These are phyloP conservation scores for Tricladium varicosporioides DNA, from an alignment of 2,329 filamentous ascomycete genomes.

Conservation along the genomic window DNA sequence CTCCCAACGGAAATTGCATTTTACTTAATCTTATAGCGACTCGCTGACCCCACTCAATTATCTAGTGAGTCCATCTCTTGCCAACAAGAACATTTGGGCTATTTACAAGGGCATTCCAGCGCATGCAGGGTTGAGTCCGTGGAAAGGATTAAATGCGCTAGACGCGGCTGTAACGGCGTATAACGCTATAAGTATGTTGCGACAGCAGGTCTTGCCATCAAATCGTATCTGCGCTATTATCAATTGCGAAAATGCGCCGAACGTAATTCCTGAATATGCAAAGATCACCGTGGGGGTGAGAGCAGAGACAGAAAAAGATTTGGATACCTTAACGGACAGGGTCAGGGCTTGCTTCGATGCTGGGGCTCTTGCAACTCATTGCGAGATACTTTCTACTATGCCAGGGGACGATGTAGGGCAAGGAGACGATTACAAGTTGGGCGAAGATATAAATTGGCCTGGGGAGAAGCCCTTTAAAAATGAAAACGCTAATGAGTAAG, in stretches of 20 bases:
- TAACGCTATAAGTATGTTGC: slow-evolving; percentile 32
- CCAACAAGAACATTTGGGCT: slow-evolving; percentile 43
- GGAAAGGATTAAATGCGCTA: slow-evolving; percentile 40
- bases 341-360: slow-evolving; percentile 47
- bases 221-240: slow-evolving; percentile 39
- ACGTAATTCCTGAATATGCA: slow-evolving; percentile 36
- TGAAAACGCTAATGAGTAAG: too few relatives aligned
- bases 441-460: too few relatives aligned
- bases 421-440: too few relatives aligned
- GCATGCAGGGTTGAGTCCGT: slow-evolving; percentile 39
- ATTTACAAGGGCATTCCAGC: slow-evolving; percentile 52
- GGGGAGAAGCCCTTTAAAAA: too few relatives aligned
- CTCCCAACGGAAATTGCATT: too few relatives aligned
- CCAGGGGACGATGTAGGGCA: too few relatives aligned
- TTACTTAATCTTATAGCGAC: too few relatives aligned
- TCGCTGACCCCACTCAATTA: too few relatives aligned
- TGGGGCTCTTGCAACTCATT: slow-evolving; percentile 46
- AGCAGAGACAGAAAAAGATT: slow-evolving; percentile 40
- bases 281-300: slow-evolving; percentile 42
- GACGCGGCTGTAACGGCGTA: slow-evolving; percentile 39
- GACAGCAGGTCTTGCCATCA: slow-evolving; percentile 30
- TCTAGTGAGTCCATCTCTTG: too few relatives aligned
- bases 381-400: too few relatives aligned
- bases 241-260: slow-evolving; percentile 38
- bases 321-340: slow-evolving; percentile 40